Base-by-base conservation (phyloP, 345 rosid species). In the Stellera chamaejasme region DNA sequence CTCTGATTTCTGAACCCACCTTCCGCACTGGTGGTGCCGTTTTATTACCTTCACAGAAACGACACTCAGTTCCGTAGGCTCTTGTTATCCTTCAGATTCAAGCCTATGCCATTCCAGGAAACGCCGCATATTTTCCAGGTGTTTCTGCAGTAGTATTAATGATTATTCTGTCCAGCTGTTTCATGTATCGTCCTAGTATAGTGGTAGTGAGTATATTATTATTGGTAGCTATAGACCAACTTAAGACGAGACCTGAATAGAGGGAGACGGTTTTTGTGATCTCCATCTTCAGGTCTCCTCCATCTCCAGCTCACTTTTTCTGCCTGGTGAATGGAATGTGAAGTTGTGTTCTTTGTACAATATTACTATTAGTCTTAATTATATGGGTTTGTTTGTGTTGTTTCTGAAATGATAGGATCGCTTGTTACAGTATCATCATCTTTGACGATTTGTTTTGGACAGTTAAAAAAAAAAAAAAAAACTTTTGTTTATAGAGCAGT, bases 231-330 rank as follows among this genome's bases (percentile, higher is more conserved):
- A 32, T 32, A 3, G 39, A 8, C 39, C 1, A 32, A 32, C 39
- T 32, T 32, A 32, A 62, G 43, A 39, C 63, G 58, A 72, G 72
- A 69, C 63, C 69, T 46, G 56, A 55, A 44, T 41, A 10, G 75
- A 65, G 50, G 72, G 80, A 75, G 84, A 75, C 90, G 54, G 87
- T 83, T 83, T 19, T 80, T 60, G 80, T 78, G 84, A 78, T 83
- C 82, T 76, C 82, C 80, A 63, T 48, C 71, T 66, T 59, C 43
- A 41, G 49, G 48, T 72, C 76, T 67, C 71, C 45, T 59, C 69
- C 79, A 52, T 67, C 64, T 44, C 66, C 51, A 64, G 82, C 81
- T 54, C 52, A 54, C 58, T 77, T 79, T 77, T 73, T 67, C 52
- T 59, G 88, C 81, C 75, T 64, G 48, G 53, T 54, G 50, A 46